Evolutionary conservation across 345 rosid species (phyloP).

Genomic region (Eucalyptus pauciflora): DNA sequence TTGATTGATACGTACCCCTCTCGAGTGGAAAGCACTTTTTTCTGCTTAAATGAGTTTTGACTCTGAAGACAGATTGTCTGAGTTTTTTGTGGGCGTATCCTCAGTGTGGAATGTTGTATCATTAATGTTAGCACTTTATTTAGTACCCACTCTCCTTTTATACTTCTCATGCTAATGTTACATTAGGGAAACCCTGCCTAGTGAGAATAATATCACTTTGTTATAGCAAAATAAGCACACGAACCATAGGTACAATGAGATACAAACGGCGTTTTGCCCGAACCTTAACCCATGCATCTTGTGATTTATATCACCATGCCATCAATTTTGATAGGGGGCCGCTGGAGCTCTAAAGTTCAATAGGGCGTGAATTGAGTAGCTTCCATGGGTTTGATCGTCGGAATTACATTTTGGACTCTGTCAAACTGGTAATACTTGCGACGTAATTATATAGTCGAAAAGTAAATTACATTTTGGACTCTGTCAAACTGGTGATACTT

Average conservation of each 20-base stretch:
- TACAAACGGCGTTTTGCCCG: not conserved
- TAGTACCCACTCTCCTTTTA: not conserved
- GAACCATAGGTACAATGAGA: not conserved
- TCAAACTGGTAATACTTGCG: not conserved
- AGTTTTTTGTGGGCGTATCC: not conserved
- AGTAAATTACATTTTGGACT: not conserved
- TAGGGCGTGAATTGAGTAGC: not conserved
- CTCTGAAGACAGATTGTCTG: not conserved
- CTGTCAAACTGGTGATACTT: not conserved
- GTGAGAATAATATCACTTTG: not conserved
- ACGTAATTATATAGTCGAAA: not conserved
- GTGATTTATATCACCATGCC: not conserved
- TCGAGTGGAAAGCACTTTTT: not conserved
- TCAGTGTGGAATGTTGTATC: not conserved
- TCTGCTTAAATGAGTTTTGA: not conserved
- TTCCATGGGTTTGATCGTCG: not conserved
- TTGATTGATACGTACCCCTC: not conserved
- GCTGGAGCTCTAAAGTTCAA: not conserved
- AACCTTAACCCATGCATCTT: not conserved
- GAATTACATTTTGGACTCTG: not conserved
- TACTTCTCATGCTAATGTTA: not conserved
- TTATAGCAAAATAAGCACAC: not conserved
- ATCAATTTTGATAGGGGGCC: not conserved
- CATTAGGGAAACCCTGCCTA: not conserved
- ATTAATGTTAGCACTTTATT: not conserved